Evolutionary conservation across 1,284 basidiomycete genomes (phyloP), one percentile per base, ranked within the genome.

Genomic region (Mycosarcoma maydis): DNA sequence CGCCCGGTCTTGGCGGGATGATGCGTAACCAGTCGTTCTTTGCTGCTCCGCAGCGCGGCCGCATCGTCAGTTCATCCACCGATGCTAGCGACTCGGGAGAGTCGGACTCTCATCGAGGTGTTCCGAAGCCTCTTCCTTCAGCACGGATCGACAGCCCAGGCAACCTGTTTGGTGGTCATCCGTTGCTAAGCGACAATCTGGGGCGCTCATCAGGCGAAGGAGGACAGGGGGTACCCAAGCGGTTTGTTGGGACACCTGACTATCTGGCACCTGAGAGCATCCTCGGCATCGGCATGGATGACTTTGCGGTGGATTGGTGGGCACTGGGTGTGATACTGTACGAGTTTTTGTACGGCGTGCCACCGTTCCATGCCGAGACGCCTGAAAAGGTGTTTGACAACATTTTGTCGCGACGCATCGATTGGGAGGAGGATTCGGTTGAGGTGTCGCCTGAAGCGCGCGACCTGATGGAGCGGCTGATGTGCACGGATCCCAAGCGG

Each of bases 301-400:
- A 98, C 83, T 90, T 90, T 37, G 89, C 90, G 14, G 96, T 98
- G 64, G 96, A 99, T 84, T 99, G 96, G 94, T 99, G 96, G 96
- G 96, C 96, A 14, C 87, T 98, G 30, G 96, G 96, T 62, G 94
- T 98, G 40, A 96, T 99, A 77, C 90, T 94, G 24, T 98, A 98
- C 84, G 95, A 99, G 85, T 98, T 99, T 83, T 84, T 98, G 30
- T 98, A 95, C 75, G 94, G 96, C 3, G 88, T 94, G 34, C 96
- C 96, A 27, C 96, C 96, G 0, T 99, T 98, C 87, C 94, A 98
- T 77, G 95, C 92, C 42, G 92, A 96, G 61, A 91, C 91, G 9
- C 94, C 95, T 0, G 93, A 97, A 82, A 92, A 92, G 83, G 94
- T 99, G 5, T 98, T 98, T 78, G 94, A 98, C 84, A 98, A 98